Evolutionary conservation across 108 stramenopile genomes (phyloP).

Genomic region (Skeletonema menzelii): DNA sequence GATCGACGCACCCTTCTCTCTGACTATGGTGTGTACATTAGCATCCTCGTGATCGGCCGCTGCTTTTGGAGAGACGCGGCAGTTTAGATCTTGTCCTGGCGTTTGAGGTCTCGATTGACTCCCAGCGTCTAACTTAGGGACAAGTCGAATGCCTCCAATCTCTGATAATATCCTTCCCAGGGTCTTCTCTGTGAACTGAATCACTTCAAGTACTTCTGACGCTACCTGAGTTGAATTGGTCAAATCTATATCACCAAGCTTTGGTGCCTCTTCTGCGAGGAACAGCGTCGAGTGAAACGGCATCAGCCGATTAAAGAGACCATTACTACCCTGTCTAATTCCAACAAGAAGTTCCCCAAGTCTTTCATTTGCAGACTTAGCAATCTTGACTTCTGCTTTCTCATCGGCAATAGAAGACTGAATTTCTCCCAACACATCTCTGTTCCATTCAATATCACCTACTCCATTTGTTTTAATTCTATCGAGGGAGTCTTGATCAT

Average conservation of each 20-base stretch:
- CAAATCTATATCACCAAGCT: conserved; percentile 46
- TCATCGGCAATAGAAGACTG: conserved; percentile 43
- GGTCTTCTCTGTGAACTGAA: conserved; percentile 45
- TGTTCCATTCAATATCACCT: conserved; percentile 62
- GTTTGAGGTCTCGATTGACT: background rate
- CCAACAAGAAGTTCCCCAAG: conserved; percentile 63
- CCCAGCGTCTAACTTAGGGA: background rate
- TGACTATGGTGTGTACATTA: background rate
- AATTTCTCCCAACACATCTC: conserved; percentile 55
- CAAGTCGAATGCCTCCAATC: conserved; percentile 44
- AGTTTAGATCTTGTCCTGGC: background rate
- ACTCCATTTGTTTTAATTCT: conserved; percentile 54
- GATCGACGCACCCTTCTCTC: background rate
- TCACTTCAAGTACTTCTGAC: conserved; percentile 54
- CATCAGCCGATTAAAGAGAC: conserved; percentile 65
- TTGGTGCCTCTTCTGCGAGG: conserved; percentile 43
- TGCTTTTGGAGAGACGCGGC: background rate
- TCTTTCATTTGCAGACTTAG: conserved; percentile 61
- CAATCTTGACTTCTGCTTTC: conserved; percentile 54
- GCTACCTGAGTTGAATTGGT: conserved; percentile 50
- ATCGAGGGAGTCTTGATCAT: conserved; percentile 44
- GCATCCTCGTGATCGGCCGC: background rate
- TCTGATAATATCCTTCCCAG: conserved; percentile 50
- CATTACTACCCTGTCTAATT: conserved; percentile 66
- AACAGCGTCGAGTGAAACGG: conserved; percentile 56